Conservation (phyloP, 2,329 filamentous ascomycete species). For the Claviceps sp. region DNA sequence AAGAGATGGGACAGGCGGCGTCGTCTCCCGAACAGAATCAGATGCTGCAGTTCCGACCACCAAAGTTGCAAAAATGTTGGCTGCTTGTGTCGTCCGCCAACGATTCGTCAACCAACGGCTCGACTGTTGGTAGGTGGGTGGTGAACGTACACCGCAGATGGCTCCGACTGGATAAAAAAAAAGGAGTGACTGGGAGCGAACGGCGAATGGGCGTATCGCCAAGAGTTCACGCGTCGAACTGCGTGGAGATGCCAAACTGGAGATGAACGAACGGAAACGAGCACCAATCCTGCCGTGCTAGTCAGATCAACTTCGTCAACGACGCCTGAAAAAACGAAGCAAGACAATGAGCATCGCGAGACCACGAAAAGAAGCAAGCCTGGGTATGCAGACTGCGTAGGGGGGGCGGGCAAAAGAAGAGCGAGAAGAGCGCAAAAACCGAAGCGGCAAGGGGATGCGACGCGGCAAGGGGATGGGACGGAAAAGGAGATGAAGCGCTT, state of each 20-base stretch:
- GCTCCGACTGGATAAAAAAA: not conserved
- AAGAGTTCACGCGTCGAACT: not conserved
- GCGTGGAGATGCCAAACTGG: not conserved
- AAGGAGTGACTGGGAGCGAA: conserved; percentile 3
- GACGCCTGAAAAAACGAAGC: conserved; percentile 5
- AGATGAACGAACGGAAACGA: conserved; percentile 3
- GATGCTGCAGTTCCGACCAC: not conserved
- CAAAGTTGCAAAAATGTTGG: not conserved
- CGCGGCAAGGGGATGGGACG: not conserved
- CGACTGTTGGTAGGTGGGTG: not conserved
- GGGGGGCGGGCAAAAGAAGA: not conserved
- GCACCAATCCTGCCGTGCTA: not conserved
- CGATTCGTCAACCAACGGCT: not conserved
- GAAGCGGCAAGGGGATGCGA: not conserved
- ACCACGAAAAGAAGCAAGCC: not conserved
- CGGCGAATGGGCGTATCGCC: not conserved
- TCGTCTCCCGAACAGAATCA: not conserved
- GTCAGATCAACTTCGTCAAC: conserved; percentile 6
- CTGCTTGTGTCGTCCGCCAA: not conserved
- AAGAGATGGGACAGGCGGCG: not conserved
- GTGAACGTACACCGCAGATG: not conserved
- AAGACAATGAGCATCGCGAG: conserved; percentile 10
- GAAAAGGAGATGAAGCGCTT: conserved; percentile 1
- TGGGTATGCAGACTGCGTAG: not conserved
- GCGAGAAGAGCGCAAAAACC: conserved; percentile 1